A percentile compares a stretch with the other conserved stretches of the same genome.
These are phyloP conservation scores for Trichopus zeylanicus DNA, from an alignment of 116 monocot genomes.

Conservation along the genomic window DNA sequence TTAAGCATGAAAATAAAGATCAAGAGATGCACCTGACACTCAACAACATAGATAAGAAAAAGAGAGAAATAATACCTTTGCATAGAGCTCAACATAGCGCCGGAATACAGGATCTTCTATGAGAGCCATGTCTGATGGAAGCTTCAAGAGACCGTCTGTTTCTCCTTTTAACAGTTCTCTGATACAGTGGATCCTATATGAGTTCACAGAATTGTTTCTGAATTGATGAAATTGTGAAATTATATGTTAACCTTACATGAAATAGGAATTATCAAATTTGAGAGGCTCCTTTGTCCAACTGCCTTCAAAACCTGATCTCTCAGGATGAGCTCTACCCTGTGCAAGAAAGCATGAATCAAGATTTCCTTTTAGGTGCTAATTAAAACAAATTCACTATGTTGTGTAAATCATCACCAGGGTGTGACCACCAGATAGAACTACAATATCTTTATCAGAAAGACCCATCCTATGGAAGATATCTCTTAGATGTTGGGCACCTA, in stretches of 20 bases:
- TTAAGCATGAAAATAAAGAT: too few species aligned
- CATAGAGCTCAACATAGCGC: conserved; percentile 80
- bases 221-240: neutral
- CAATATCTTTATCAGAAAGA: conserved; percentile 85
- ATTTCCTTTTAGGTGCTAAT: too few species aligned
- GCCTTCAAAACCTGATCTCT: conserved; percentile 87
- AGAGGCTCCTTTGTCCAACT: conserved; percentile 76
- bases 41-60: neutral
- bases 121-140: conserved; percentile 84
- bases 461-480: conserved; percentile 93
- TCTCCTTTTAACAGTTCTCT: conserved; percentile 83
- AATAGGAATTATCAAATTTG: conserved; percentile 85
- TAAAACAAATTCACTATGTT: neutral
- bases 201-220: neutral
- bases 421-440: conserved; percentile 83
- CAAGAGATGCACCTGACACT: too few species aligned
- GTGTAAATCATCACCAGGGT: conserved; percentile 50
- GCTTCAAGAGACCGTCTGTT: conserved; percentile 74
- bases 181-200: neutral
- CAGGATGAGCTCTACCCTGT: conserved; percentile 73
- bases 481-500: conserved; percentile 60
- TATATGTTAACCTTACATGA: conserved; percentile 44
- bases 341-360: neutral
- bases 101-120: conserved; percentile 65
- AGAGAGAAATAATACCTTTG: conserved; percentile 49